Evolutionary conservation across 345 rosid species (phyloP).

Genomic region (rapeseed (Brassica napus)): Da-Ae NC_063445.1:20945501-20946000

Average conservation of each 20-base stretch:
- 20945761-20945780: slow-evolving; percentile 77
- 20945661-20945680: slow-evolving; percentile 65
- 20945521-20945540: slow-evolving; percentile 73
- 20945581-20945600: slow-evolving; percentile 71
- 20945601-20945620: slow-evolving; percentile 86
- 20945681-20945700: slow-evolving; percentile 84
- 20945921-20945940: slow-evolving; percentile 75
- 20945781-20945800: slow-evolving; percentile 78
- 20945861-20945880: slow-evolving; percentile 88
- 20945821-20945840: slow-evolving; percentile 88
- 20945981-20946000: slow-evolving; percentile 62
- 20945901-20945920: slow-evolving; percentile 73
- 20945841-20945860: slow-evolving; percentile 62
- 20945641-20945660: slow-evolving; percentile 84
- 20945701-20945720: slow-evolving; percentile 89
- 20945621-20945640: slow-evolving; percentile 91
- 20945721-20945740: slow-evolving; percentile 56
- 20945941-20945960: slow-evolving; percentile 82
- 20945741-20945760: slow-evolving; percentile 64
- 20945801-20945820: slow-evolving; percentile 83
- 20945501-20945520: slow-evolving; percentile 48
- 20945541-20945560: slow-evolving; percentile 61
- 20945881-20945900: slow-evolving; percentile 88
- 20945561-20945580: slow-evolving; percentile 74
- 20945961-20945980: slow-evolving; percentile 78